Conservation (phyloP, 345 rosid genomes). For the Moricandia moricandioides region DNA sequence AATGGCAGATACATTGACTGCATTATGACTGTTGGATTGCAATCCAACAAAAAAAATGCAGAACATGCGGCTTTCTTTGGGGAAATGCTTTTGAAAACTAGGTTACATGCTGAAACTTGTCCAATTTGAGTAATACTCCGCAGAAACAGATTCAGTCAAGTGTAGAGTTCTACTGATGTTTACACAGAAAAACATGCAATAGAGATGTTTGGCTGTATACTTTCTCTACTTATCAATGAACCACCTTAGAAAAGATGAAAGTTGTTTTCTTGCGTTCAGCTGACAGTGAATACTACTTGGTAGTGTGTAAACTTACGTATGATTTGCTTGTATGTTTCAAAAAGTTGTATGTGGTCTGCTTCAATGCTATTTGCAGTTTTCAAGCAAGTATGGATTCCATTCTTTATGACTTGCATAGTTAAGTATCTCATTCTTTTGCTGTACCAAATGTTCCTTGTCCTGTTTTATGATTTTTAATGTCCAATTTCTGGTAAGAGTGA, state of each 20-base stretch:
- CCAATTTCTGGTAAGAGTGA: constrained; percentile 10
- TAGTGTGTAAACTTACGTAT: background rate
- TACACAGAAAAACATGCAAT: background rate
- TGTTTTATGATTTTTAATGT: constrained; percentile 2
- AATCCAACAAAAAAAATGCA: no score
- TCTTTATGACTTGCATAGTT: background rate
- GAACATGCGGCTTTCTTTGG: no score
- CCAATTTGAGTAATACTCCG: no score
- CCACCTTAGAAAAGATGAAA: background rate
- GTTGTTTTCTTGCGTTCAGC: background rate
- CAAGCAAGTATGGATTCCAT: background rate
- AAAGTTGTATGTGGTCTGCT: background rate
- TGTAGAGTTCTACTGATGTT: background rate
- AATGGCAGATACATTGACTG: no score
- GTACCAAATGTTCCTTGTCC: background rate
- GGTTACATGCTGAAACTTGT: no score
- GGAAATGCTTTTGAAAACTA: no score
- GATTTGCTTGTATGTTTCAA: background rate
- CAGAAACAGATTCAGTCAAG: constrained; percentile 19
- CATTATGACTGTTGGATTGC: constrained; percentile 9
- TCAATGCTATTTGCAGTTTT: background rate
- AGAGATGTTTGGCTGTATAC: constrained; percentile 3
- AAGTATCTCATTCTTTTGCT: background rate
- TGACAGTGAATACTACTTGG: background rate
- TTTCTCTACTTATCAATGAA: constrained; percentile 1